These are phyloP conservation scores for Cystobasidium slooffiae DNA, from an alignment of 1,284 basidiomycete genomes.

Conservation along the genomic window DNA sequence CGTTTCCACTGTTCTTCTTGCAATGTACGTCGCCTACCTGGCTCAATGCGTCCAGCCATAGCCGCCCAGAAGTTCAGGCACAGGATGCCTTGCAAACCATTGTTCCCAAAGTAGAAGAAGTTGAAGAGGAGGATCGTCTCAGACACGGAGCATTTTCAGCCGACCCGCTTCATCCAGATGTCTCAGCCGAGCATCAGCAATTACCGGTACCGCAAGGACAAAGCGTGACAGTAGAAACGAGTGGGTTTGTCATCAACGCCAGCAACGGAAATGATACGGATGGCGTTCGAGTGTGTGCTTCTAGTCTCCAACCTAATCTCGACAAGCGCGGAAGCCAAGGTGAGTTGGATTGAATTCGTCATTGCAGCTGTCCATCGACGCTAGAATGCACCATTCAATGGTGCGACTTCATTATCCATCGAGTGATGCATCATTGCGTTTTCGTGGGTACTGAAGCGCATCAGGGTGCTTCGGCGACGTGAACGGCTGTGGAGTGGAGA, in stretches of 20 bases:
- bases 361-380: no score
- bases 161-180: not conserved
- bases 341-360: no score
- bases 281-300: not conserved
- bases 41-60: no score
- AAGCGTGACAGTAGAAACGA: not conserved
- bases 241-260: not conserved
- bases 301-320: not conserved
- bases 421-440: no score
- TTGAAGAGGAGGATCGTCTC: not conserved
- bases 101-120: constrained; percentile 13
- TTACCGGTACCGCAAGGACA: not conserved
- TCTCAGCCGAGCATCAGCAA: not conserved
- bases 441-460: no score
- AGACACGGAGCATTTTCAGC: not conserved
- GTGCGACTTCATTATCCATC: no score
- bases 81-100: not conserved
- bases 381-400: no score
- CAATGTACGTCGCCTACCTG: no score
- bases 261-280: not conserved
- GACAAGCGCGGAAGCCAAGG: not conserved
- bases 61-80: no score
- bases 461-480: no score
- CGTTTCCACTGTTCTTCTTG: no score
- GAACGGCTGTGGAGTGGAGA: no score